phyloP scores from a whole-genome alignment of 805 yeast species.

The Jamesozyma lodderae region DNA sequence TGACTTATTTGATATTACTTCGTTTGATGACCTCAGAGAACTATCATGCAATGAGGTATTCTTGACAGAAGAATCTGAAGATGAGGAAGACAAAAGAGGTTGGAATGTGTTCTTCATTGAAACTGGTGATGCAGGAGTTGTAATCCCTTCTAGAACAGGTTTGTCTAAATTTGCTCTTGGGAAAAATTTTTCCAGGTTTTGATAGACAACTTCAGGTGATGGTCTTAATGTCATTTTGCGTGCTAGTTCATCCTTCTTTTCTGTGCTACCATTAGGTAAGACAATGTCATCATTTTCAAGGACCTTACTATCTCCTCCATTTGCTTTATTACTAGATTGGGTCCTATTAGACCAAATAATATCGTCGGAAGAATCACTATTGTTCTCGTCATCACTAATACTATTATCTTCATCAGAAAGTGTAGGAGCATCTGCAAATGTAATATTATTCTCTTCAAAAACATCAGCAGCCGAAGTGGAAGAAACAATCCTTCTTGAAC shows the following conservation, averaged over 20 bases:
- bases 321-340: not conserved
- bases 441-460: conserved; percentile 61
- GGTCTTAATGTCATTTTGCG: conserved; percentile 74
- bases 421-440: conserved; percentile 67
- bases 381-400: conserved; percentile 35
- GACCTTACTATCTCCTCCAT: not conserved
- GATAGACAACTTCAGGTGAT: conserved; percentile 86
- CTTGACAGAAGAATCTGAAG: too few species aligned
- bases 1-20: not conserved
- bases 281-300: not conserved
- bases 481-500: conserved; percentile 29
- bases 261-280: not conserved
- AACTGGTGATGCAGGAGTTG: conserved; percentile 49
- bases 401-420: conserved; percentile 43
- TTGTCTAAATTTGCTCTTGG: conserved; percentile 88
- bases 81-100: not conserved
- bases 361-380: conserved; percentile 23
- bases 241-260: conserved; percentile 5
- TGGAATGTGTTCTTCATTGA: conserved; percentile 6
- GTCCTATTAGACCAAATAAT: conserved; percentile 20
- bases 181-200: conserved; percentile 83
- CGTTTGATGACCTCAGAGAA: not conserved
- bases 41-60: not conserved
- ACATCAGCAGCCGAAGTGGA: conserved; percentile 38
- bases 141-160: conserved; percentile 70